Percentiles rank a stretch among this genome's conserved stretches.
phyloP scores from a whole-genome alignment of 2,329 filamentous ascomycete genomes.

The Seiridium unicorne region DNA sequence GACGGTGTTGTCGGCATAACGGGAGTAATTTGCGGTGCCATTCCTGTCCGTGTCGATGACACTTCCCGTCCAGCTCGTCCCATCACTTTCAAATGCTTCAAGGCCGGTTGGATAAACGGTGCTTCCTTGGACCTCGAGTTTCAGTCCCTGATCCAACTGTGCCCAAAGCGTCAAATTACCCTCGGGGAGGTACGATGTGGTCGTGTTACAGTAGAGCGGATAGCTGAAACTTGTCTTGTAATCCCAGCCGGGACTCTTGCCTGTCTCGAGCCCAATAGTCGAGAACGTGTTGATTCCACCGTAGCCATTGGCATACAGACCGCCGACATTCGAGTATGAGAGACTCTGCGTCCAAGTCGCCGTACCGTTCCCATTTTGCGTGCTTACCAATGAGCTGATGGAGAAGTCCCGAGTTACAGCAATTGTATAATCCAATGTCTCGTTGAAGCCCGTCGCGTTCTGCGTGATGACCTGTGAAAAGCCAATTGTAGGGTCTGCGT shows the following conservation, averaged over 20 bases:
- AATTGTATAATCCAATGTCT: constrained; percentile 59
- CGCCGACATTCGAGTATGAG: constrained; percentile 53
- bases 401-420: constrained; percentile 53
- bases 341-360: constrained; percentile 58
- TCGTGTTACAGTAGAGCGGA: constrained; percentile 58
- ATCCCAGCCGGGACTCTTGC: constrained; percentile 23
- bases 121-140: constrained; percentile 33
- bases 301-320: constrained; percentile 23
- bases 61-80: constrained; percentile 21
- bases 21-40: constrained; percentile 56
- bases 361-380: constrained; percentile 38
- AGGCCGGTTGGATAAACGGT: constrained; percentile 57
- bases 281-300: constrained; percentile 27
- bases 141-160: constrained; percentile 38
- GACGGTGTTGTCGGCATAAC: constrained; percentile 40
- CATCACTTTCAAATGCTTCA: constrained; percentile 46
- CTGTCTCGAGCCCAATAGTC: constrained; percentile 42
- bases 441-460: constrained; percentile 51
- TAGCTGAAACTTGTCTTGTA: constrained; percentile 51
- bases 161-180: constrained; percentile 46
- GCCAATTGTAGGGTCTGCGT: constrained; percentile 40
- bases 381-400: constrained; percentile 50
- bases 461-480: constrained; percentile 48
- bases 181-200: constrained; percentile 38
- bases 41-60: constrained; percentile 51